Percentiles rank a stretch among this genome's conserved stretches.
Conservation (phyloP, 768 basidiomycete species). For the Lenzites betulinus region DNA sequence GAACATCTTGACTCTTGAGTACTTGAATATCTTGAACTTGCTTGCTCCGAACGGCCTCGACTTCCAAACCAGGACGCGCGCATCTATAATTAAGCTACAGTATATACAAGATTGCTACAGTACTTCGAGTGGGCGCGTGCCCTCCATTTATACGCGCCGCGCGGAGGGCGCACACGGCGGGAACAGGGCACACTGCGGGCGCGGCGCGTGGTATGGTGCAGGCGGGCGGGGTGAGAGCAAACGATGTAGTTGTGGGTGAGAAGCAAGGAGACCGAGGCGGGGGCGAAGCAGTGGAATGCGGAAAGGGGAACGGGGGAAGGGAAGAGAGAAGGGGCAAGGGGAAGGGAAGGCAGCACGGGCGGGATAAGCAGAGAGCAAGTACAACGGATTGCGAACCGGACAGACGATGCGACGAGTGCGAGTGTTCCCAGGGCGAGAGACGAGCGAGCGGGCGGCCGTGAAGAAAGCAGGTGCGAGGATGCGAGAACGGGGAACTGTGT, state of each 20-base stretch:
- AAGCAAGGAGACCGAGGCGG: neutral
- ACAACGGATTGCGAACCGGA: neutral
- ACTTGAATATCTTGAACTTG: too few species aligned
- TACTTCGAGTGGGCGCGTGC: slow-evolving; percentile 1
- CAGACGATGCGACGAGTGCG: neutral
- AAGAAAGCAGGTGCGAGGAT: neutral
- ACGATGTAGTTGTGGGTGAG: neutral
- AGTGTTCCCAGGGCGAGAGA: neutral
- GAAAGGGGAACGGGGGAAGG: neutral
- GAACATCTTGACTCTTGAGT: too few species aligned
- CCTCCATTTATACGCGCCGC: slow-evolving; percentile 10
- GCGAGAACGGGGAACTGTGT: too few species aligned
- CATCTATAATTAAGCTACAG: slow-evolving; percentile 23
- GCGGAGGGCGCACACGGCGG: slow-evolving; percentile 2
- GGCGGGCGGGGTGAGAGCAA: neutral
- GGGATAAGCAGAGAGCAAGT: slow-evolving; percentile 1
- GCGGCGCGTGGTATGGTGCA: neutral
- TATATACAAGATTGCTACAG: slow-evolving; percentile 21
- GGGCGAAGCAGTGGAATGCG: neutral
- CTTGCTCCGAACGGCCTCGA: neutral
- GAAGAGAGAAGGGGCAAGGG: neutral
- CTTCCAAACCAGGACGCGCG: neutral
- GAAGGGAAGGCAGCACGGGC: neutral
- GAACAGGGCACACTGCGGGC: slow-evolving; percentile 2
- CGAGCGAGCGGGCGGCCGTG: neutral